Evolutionary conservation across 306 rosid species (phyloP).

Genomic region (Carpinus fangiana): DNA sequence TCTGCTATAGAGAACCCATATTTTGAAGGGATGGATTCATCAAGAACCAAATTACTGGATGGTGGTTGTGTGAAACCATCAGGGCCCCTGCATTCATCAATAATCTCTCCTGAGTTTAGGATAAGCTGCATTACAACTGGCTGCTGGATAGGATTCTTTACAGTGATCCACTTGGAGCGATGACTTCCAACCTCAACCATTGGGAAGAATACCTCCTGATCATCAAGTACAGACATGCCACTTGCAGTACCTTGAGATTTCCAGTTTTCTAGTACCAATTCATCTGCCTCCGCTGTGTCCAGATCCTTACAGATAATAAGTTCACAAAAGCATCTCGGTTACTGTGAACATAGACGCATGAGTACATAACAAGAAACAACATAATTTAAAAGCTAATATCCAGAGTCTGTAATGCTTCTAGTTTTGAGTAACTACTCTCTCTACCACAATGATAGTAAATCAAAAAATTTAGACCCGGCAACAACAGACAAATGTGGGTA

Average conservation of each 20-base stretch:
- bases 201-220: slow-evolving; percentile 65
- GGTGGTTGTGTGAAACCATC: slow-evolving; percentile 64
- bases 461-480: neutral
- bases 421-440: neutral
- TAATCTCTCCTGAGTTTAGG: slow-evolving; percentile 75
- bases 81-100: slow-evolving; percentile 57
- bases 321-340: slow-evolving; percentile 29
- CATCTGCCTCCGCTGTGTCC: slow-evolving; percentile 57
- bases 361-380: neutral
- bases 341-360: slow-evolving; percentile 3
- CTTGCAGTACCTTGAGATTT: slow-evolving; percentile 59
- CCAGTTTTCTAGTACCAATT: slow-evolving; percentile 85
- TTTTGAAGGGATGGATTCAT: slow-evolving; percentile 56
- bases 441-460: neutral
- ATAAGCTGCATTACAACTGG: slow-evolving; percentile 90
- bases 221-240: slow-evolving; percentile 72
- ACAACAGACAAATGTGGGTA: neutral
- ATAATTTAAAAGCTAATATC: neutral
- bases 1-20: slow-evolving; percentile 83
- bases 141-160: slow-evolving; percentile 75
- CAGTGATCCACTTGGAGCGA: slow-evolving; percentile 70
- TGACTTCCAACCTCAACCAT: slow-evolving; percentile 78
- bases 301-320: slow-evolving; percentile 43
- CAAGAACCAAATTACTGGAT: slow-evolving; percentile 57
- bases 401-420: neutral